Evolutionary conservation across 805 yeast species (phyloP), one percentile per base, ranked within the genome.

Genomic region (Yamadazyma tumulicola): DNA sequence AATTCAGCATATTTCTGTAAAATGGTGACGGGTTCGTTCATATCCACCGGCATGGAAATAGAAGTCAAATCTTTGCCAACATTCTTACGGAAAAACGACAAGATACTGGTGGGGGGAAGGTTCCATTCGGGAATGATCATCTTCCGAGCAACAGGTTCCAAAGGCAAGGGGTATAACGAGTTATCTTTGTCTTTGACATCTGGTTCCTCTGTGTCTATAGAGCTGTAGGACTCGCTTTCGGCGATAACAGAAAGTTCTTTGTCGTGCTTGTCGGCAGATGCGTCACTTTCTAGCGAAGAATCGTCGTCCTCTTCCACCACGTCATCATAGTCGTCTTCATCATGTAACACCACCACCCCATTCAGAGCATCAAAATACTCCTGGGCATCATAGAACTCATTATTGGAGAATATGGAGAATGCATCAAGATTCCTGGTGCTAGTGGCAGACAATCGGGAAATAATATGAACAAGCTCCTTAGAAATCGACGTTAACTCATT

Each of bases 31-130:
- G 98, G 98, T 58, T 93, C 98, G 61, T 93, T 93, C 35, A 88
- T 75, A 1, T 93, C 80, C 6, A 93, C 95, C 1, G 98, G 98
- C 89, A 91, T 88, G 0, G 96, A 80, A 29, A 89, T 74, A 1
- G 87, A 71, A 0, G 88, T 72, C 38, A 93, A 56, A 57, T 91
- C 97, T 52, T 89, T 91, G 14, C 97, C 97, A 8, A 91, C 93
- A 47, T 87, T 88, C 56, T 89, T 89, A 38, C 96, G 73, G 32
- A 93, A 69, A 48, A 88, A 77, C 1, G 86, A 74, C 36, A 91
- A 64, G 22, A 91, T 58, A 43, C 93, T 82, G 8, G 96, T 96
- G 3, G 97, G 97, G 0, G 77, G 63, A 21, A 79, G 71, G 0
- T 62, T 66, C 34, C 85, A 73, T n/a, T 65, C 64, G 3, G 69